Percentiles rank a stretch among this genome's conserved stretches.
Conservation (phyloP, 2,329 filamentous ascomycete genomes). For the Aureobasidium sp. region DNA sequence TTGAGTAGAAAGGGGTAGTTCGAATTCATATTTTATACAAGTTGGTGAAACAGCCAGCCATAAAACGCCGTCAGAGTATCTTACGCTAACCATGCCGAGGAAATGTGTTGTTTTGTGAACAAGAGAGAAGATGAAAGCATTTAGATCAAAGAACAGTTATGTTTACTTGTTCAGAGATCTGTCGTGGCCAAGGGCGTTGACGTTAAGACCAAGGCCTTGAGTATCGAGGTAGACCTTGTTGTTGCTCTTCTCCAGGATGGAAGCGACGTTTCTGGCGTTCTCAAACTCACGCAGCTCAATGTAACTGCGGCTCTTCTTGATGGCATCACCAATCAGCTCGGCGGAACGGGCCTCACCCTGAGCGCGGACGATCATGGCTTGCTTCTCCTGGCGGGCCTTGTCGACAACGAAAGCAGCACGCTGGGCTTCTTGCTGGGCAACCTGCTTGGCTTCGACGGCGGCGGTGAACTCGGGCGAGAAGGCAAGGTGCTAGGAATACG, state of each 20-base stretch:
- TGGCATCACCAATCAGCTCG: slow-evolving; percentile 94
- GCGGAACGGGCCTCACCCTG: slow-evolving; percentile 98
- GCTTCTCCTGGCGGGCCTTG: slow-evolving; percentile 98
- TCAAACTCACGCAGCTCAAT: slow-evolving; percentile 97
- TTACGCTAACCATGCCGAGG: slow-evolving; percentile 9
- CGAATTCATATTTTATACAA: slow-evolving; percentile 9
- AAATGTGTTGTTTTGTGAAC: not conserved
- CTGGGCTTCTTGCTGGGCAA: slow-evolving; percentile 84
- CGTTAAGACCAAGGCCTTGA: slow-evolving; percentile 84
- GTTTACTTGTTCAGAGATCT: slow-evolving; percentile 21
- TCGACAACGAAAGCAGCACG: slow-evolving; percentile 95
- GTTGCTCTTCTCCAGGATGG: slow-evolving; percentile 76
- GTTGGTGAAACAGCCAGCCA: slow-evolving; percentile 3
- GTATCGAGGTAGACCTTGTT: slow-evolving; percentile 94
- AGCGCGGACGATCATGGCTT: slow-evolving; percentile 94
- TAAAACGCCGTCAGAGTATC: slow-evolving; percentile 7
- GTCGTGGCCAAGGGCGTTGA: slow-evolving; percentile 41
- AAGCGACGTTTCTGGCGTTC: slow-evolving; percentile 85
- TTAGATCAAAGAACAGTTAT: not conserved
- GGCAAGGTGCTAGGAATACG: slow-evolving; percentile 42
- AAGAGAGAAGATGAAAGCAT: slow-evolving; percentile 1
- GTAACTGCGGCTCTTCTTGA: slow-evolving; percentile 99
- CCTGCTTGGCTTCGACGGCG: slow-evolving; percentile 61
- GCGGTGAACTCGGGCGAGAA: slow-evolving; percentile 64
- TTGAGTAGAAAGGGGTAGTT: not conserved